Conservation (phyloP, 1,284 basidiomycete genomes). For the Cryptococcus sp. region DNA sequence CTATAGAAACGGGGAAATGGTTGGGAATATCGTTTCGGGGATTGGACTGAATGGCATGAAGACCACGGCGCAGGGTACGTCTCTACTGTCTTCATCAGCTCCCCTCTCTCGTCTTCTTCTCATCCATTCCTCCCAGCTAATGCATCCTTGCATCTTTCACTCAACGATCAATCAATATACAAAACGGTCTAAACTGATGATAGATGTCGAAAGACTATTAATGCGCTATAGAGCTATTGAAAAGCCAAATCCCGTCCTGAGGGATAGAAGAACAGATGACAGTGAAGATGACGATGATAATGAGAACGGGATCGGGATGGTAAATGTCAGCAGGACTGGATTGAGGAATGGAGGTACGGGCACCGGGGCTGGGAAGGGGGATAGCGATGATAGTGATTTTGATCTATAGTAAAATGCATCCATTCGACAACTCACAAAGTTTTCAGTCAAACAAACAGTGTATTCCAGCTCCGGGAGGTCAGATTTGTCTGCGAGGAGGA, state of each 20-base stretch:
- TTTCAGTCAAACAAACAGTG: too few relatives aligned
- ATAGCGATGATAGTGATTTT: constrained; percentile 44
- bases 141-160: too few relatives aligned
- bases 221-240: constrained; percentile 38
- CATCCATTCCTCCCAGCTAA: neutral
- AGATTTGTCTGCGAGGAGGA: too few relatives aligned
- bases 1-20: constrained; percentile 85
- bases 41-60: constrained; percentile 59
- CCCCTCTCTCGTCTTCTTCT: neutral
- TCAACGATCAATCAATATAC: too few relatives aligned
- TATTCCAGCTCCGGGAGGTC: too few relatives aligned
- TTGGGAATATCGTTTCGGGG: constrained; percentile 74
- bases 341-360: constrained; percentile 29
- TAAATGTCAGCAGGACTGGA: constrained; percentile 30
- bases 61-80: constrained; percentile 75
- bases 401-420: constrained; percentile 27
- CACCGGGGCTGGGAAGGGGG: constrained; percentile 17
- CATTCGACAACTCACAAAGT: too few relatives aligned
- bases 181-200: neutral
- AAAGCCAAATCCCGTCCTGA: constrained; percentile 32
- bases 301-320: constrained; percentile 30
- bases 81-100: neutral
- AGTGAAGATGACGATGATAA: constrained; percentile 29
- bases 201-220: constrained; percentile 43
- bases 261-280: constrained; percentile 25